A percentile compares a stretch with the other conserved stretches of the same genome.
Conservation (phyloP, 176 grass and related monocot genomes). For the Avena insularis region DNA sequence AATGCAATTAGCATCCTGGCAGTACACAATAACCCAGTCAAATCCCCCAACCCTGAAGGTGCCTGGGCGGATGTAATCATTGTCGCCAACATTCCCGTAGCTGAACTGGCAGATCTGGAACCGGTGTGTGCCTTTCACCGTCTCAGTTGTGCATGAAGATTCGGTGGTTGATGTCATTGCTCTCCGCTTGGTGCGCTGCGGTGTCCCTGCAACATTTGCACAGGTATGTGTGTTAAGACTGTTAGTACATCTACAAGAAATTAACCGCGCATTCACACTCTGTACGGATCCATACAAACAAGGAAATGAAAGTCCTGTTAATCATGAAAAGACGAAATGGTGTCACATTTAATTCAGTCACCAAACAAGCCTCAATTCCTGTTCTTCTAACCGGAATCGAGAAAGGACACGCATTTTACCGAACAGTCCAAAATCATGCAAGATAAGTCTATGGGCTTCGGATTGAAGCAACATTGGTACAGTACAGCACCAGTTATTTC, state of each 20-base stretch:
- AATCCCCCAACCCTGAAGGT: conserved; percentile 33
- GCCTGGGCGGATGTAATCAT: neutral
- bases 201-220: neutral
- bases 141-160: conserved; percentile 8
- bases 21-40: conserved; percentile 38
- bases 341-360: neutral
- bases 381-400: neutral
- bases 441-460: neutral
- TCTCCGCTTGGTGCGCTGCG: neutral
- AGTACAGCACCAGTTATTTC: neutral
- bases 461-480: neutral
- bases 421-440: neutral
- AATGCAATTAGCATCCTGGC: neutral
- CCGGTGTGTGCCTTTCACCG: conserved; percentile 17
- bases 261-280: neutral
- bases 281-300: neutral
- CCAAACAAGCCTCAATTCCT: neutral
- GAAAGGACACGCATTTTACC: neutral
- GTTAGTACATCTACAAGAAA: conserved; percentile 6
- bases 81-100: neutral
- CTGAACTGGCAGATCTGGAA: conserved; percentile 38
- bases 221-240: neutral
- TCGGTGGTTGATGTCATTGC: neutral
- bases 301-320: neutral
- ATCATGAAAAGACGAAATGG: neutral